Evolutionary conservation across 345 rosid species (phyloP).

Genomic region (Eucalyptus microcorys): DNA sequence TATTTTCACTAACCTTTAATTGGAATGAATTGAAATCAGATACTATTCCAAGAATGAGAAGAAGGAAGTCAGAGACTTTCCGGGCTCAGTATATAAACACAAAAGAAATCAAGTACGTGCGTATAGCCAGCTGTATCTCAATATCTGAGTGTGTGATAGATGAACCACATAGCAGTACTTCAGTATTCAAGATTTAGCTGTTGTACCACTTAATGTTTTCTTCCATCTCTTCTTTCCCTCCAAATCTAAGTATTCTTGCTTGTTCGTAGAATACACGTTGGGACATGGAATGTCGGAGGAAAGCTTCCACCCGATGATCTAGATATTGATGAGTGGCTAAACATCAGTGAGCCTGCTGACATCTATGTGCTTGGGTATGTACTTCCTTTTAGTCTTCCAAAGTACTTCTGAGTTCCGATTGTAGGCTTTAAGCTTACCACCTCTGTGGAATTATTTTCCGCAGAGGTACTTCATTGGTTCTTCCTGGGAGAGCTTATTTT

Average conservation of each 20-base stretch:
- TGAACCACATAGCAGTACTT: background rate
- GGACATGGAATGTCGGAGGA: constrained; percentile 97
- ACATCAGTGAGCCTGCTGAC: constrained; percentile 68
- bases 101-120: constrained; percentile 59
- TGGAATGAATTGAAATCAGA: constrained; percentile 8
- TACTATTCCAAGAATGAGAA: constrained; percentile 34
- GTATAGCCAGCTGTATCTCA: background rate
- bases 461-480: background rate
- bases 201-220: background rate
- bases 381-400: background rate
- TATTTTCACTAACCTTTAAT: background rate
- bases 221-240: background rate
- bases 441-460: background rate
- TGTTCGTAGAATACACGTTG: constrained; percentile 44
- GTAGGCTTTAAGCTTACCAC: background rate
- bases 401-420: background rate
- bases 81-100: constrained; percentile 72
- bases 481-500: background rate
- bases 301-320: constrained; percentile 74
- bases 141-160: background rate
- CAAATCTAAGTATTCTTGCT: background rate
- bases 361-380: constrained; percentile 73
- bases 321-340: constrained; percentile 85
- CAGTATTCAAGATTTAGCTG: background rate
- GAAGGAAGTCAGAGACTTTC: constrained; percentile 78